Percentiles rank a stretch among this genome's conserved stretches.
phyloP scores from a whole-genome alignment of 768 basidiomycete genomes.

The Lenzites betulinus region DNA sequence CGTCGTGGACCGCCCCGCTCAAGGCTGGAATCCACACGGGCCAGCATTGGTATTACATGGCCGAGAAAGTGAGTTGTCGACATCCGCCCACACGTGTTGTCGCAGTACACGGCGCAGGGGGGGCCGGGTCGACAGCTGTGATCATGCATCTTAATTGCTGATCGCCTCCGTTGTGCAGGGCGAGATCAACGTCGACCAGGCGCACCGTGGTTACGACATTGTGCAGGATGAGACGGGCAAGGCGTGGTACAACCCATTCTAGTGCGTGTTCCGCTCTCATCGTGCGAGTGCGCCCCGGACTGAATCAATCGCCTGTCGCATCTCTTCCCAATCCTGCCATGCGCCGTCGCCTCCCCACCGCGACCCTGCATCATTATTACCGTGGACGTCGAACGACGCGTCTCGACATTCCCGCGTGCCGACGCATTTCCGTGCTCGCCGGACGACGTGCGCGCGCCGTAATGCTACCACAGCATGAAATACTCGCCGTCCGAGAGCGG shows the following conservation, averaged over 20 bases:
- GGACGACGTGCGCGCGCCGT: not conserved
- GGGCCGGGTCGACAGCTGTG: not conserved
- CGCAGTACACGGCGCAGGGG: not conserved
- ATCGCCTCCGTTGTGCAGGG: slow-evolving; percentile 50
- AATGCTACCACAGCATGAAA: slow-evolving; percentile 85
- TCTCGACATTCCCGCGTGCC: not conserved
- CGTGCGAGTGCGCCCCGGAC: slow-evolving; percentile 11
- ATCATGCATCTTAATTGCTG: slow-evolving; percentile 3
- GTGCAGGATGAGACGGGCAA: slow-evolving; percentile 86
- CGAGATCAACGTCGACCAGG: slow-evolving; percentile 90
- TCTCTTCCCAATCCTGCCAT: not conserved
- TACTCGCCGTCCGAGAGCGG: slow-evolving; percentile 91
- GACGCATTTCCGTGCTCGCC: not conserved
- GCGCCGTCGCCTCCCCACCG: not conserved
- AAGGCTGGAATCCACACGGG: slow-evolving; percentile 88
- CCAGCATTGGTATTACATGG: slow-evolving; percentile 96
- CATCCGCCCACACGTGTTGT: not conserved
- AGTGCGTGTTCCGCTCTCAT: slow-evolving; percentile 51
- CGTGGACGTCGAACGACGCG: not conserved
- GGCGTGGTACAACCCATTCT: slow-evolving; percentile 88
- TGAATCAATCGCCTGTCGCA: slow-evolving; percentile 11
- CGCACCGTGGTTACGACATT: slow-evolving; percentile 90
- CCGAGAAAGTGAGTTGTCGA: slow-evolving; percentile 62
- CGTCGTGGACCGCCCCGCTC: slow-evolving; percentile 92
- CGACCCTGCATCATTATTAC: not conserved